A percentile compares a stretch with the other conserved stretches of the same genome.
Conservation (phyloP, 108 stramenopile species). For the Cyclotella baltica region DNA sequence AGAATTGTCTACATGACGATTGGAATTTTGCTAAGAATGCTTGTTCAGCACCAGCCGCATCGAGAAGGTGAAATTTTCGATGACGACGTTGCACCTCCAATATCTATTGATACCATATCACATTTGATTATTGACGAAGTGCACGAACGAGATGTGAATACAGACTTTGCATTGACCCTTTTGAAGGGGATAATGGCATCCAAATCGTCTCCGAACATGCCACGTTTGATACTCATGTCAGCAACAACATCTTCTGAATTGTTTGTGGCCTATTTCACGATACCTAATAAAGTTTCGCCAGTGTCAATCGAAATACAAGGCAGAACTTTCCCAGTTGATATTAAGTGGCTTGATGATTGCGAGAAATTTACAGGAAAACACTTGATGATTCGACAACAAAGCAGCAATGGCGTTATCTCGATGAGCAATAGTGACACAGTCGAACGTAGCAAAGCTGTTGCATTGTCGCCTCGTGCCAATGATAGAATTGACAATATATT, state of each 20-base stretch:
- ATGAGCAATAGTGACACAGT: slow-evolving; percentile 6
- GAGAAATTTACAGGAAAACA: slow-evolving; percentile 49
- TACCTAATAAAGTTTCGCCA: slow-evolving; percentile 14
- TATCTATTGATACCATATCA: slow-evolving; percentile 57
- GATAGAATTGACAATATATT: slow-evolving; percentile 60
- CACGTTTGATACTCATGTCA: slow-evolving; percentile 69
- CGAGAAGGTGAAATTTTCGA: not conserved
- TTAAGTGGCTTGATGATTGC: slow-evolving; percentile 57
- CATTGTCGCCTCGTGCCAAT: slow-evolving; percentile 56
- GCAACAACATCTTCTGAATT: slow-evolving; percentile 61
- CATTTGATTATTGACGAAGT: slow-evolving; percentile 87
- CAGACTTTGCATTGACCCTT: slow-evolving; percentile 76
- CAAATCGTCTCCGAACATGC: slow-evolving; percentile 19
- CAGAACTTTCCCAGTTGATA: slow-evolving; percentile 62
- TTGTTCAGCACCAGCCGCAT: slow-evolving; percentile 47
- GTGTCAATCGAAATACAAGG: slow-evolving; percentile 59
- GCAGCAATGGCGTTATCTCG: not conserved
- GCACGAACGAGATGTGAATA: slow-evolving; percentile 76
- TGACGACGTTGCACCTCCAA: slow-evolving; percentile 17
- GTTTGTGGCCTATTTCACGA: slow-evolving; percentile 56
- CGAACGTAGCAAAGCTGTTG: slow-evolving; percentile 3
- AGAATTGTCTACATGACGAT: slow-evolving; percentile 79
- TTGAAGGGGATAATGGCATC: slow-evolving; percentile 52
- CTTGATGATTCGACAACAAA: not conserved
- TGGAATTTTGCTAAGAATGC: slow-evolving; percentile 87